Conservation (phyloP, 1,284 basidiomycete species). For the Cryptococcus depauperatus region DNA sequence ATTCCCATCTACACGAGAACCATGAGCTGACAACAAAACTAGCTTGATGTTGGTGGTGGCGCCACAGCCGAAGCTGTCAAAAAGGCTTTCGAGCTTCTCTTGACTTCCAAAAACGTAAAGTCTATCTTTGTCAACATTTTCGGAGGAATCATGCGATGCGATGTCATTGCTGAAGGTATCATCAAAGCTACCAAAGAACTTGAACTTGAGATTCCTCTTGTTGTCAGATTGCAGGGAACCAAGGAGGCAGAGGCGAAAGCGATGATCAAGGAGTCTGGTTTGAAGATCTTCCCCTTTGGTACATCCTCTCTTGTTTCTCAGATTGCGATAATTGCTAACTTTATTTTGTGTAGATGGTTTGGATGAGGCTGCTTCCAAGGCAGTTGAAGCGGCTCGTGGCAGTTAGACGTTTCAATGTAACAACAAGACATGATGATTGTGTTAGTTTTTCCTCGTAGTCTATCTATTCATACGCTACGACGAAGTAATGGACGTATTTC, state of each 20-base stretch:
- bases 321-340: constrained; percentile 2
- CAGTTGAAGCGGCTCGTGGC: constrained; percentile 59
- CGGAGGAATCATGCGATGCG: constrained; percentile 93
- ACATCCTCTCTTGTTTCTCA: constrained; percentile 45
- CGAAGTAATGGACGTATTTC: too few species aligned
- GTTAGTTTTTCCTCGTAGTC: too few species aligned
- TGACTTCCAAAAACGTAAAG: constrained; percentile 85
- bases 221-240: constrained; percentile 93
- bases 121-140: constrained; percentile 98
- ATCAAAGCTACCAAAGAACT: constrained; percentile 96
- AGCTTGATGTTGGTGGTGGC: constrained; percentile 92
- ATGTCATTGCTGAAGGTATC: constrained; percentile 91
- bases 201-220: constrained; percentile 71
- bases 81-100: constrained; percentile 95
- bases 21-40: constrained; percentile 1
- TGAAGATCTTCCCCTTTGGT: constrained; percentile 88
- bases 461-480: too few species aligned
- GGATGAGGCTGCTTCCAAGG: constrained; percentile 62
- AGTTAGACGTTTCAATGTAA: too few species aligned
- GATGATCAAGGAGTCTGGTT: constrained; percentile 82
- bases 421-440: too few species aligned
- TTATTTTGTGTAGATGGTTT: constrained; percentile 31
- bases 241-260: constrained; percentile 93
- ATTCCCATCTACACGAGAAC: neutral
- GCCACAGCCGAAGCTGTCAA: constrained; percentile 98